These are phyloP conservation scores for Batrachochytrium dendrobatidis DNA, from an alignment of 371 early-diverging fungal species.

Conservation along the genomic window DNA sequence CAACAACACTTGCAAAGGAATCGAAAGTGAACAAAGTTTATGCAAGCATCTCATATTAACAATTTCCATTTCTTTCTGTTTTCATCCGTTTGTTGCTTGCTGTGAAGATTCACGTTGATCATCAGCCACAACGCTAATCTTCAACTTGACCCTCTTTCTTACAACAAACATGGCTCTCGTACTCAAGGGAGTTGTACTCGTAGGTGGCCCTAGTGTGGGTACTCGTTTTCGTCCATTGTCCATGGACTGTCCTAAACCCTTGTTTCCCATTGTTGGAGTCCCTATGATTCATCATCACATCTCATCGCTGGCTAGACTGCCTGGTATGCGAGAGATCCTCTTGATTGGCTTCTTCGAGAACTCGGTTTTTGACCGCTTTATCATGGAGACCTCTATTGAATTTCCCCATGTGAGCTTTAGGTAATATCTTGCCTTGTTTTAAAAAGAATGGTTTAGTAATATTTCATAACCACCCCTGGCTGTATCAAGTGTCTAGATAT, in stretches of 20 bases:
- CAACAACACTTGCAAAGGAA: too few relatives aligned
- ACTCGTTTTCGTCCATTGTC: slow-evolving; percentile 96
- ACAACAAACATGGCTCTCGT: neutral
- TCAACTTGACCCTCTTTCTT: too few relatives aligned
- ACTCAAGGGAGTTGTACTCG: slow-evolving; percentile 86
- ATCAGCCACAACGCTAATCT: too few relatives aligned
- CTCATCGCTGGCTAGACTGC: slow-evolving; percentile 76
- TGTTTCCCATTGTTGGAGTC: slow-evolving; percentile 93
- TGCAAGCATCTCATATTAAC: too few relatives aligned
- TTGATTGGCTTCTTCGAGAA: slow-evolving; percentile 95
- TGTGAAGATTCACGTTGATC: too few relatives aligned
- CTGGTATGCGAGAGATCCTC: slow-evolving; percentile 83
- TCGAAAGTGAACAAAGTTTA: too few relatives aligned
- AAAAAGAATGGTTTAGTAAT: too few relatives aligned
- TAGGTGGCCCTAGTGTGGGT: slow-evolving; percentile 94
- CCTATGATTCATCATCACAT: slow-evolving; percentile 96
- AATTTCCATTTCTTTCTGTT: too few relatives aligned
- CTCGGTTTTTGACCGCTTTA: slow-evolving; percentile 76
- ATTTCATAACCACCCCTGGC: too few relatives aligned
- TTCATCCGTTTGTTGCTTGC: too few relatives aligned
- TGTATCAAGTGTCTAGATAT: too few relatives aligned
- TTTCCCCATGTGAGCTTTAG: slow-evolving; percentile 76
- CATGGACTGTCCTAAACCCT: slow-evolving; percentile 90
- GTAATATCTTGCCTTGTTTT: slow-evolving; percentile 53
- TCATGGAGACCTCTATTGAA: slow-evolving; percentile 73